Evolutionary conservation across 108 stramenopile species (phyloP).

Genomic region (Epipyxis sp.): DNA sequence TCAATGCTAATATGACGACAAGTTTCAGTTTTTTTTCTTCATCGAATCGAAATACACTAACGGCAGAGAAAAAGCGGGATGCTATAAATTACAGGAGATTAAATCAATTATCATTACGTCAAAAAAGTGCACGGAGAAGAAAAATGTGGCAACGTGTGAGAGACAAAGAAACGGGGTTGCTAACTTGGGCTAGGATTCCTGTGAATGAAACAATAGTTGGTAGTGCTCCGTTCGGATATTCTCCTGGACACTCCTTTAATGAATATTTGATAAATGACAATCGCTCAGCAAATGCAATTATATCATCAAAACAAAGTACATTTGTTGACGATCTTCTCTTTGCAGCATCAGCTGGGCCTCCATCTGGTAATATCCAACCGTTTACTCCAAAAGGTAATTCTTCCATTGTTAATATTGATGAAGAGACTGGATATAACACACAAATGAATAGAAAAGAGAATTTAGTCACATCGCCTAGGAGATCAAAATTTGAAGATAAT

Average conservation of each 20-base stretch:
- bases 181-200: not conserved
- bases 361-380: not conserved
- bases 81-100: slow-evolving; percentile 22
- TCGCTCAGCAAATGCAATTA: not conserved
- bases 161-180: not conserved
- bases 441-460: no score
- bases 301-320: no score
- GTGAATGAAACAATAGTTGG: slow-evolving; percentile 1
- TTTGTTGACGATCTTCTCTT: slow-evolving; percentile 1
- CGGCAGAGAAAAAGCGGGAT: not conserved
- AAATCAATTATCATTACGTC: slow-evolving; percentile 19
- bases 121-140: slow-evolving; percentile 11
- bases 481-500: no score
- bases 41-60: not conserved
- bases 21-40: not conserved
- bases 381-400: not conserved
- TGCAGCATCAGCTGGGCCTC: not conserved
- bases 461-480: no score
- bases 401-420: no score
- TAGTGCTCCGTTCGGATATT: not conserved
- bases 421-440: no score
- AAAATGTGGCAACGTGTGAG: slow-evolving; percentile 15
- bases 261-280: not conserved
- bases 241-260: not conserved
- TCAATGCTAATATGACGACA: not conserved